phyloP scores from a whole-genome alignment of 1,284 basidiomycete genomes.

The Moniliella sp. region DNA sequence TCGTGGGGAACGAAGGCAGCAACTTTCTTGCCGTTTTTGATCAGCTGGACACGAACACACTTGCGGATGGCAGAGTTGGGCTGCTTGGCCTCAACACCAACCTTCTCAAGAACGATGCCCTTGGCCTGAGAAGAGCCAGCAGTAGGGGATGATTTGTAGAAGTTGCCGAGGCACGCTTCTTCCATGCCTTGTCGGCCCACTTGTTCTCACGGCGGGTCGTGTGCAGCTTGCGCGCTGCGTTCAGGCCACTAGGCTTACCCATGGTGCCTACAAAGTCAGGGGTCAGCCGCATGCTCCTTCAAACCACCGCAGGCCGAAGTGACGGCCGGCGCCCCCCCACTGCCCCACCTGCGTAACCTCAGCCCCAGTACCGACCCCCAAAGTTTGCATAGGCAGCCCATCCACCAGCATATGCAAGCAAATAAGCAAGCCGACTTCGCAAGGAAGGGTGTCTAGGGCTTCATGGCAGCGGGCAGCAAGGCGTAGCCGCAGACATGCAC shows the following conservation, averaged over 20 bases:
- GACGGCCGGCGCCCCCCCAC: no score
- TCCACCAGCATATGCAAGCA: no score
- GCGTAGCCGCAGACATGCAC: no score
- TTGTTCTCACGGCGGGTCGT: conserved; percentile 51
- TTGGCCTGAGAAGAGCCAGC: conserved; percentile 98
- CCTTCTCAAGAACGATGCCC: conserved; percentile 98
- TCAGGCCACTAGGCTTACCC: conserved; percentile 90
- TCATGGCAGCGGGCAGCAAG: no score
- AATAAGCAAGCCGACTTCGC: no score
- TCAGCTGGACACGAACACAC: conserved; percentile 97
- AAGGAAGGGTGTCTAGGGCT: no score
- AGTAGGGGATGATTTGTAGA: conserved; percentile 98
- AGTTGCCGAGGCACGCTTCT: conserved; percentile 99
- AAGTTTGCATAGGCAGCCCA: no score
- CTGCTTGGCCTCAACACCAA: conserved; percentile 66
- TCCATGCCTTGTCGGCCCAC: conserved; percentile 93
- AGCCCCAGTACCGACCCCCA: no score
- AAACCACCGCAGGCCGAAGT: no score
- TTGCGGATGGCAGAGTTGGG: conserved; percentile 99
- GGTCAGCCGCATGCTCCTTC: no score
- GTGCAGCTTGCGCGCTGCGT: conserved; percentile 95
- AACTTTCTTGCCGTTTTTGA: conserved; percentile 98
- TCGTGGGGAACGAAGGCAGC: conserved; percentile 46
- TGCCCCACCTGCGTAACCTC: no score
- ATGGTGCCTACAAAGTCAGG: no score